These are phyloP conservation scores for Lodderomyces pseudojiufengensis DNA, from an alignment of 1,139 yeast genomes.

Conservation along the genomic window DNA sequence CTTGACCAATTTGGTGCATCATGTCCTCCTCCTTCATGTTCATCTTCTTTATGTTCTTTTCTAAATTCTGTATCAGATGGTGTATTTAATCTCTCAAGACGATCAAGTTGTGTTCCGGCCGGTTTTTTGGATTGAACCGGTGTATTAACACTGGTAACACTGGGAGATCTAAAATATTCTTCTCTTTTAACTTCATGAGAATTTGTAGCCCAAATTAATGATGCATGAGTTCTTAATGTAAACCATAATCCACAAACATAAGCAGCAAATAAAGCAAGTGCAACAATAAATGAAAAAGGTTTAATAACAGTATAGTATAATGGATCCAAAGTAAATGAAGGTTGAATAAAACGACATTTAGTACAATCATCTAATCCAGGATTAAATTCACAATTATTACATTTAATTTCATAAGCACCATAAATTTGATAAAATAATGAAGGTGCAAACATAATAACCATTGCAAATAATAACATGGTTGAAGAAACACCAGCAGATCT, in stretches of 20 bases:
- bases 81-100: slow-evolving; percentile 2
- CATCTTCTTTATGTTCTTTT: slow-evolving; percentile 16
- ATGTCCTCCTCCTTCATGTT: slow-evolving; percentile 59
- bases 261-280: slow-evolving; percentile 73
- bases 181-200: slow-evolving; percentile 32
- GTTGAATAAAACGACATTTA: slow-evolving; percentile 77
- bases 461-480: slow-evolving; percentile 88
- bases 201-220: slow-evolving; percentile 82
- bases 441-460: slow-evolving; percentile 91
- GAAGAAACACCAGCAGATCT: slow-evolving; percentile 96
- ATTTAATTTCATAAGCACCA: slow-evolving; percentile 79
- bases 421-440: slow-evolving; percentile 86
- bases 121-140: slow-evolving; percentile 18
- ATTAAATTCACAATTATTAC: slow-evolving; percentile 45
- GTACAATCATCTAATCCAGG: slow-evolving; percentile 44
- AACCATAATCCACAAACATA: slow-evolving; percentile 90
- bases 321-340: slow-evolving; percentile 61
- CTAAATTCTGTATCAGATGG: slow-evolving; percentile 9
- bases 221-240: slow-evolving; percentile 93
- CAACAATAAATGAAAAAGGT: slow-evolving; percentile 83
- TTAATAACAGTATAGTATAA: slow-evolving; percentile 64
- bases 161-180: slow-evolving; percentile 30
- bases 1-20: slow-evolving; percentile 98
- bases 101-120: slow-evolving; percentile 5
- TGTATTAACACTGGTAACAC: slow-evolving; percentile 29